Conservation (phyloP, 306 rosid genomes). For the Castanospermum australe region DNA sequence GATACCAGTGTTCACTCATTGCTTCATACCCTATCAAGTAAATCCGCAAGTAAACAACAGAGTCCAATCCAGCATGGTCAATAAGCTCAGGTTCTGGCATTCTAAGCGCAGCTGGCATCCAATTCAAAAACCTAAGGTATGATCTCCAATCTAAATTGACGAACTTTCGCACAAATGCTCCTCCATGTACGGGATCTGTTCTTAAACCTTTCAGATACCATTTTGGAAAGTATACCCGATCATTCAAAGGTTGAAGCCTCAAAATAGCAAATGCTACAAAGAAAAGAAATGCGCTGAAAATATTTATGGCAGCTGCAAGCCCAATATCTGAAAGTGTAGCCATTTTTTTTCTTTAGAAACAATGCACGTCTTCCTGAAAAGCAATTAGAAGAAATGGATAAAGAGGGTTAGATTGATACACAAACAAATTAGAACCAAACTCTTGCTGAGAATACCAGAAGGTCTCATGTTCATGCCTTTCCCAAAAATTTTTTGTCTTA, state of each 20-base stretch:
- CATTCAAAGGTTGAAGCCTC: conserved; percentile 97
- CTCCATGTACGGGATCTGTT: conserved; percentile 71
- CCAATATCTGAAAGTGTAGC: conserved; percentile 77
- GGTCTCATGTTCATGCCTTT: not conserved
- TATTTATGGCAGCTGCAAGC: conserved; percentile 72
- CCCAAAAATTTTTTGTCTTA: not conserved
- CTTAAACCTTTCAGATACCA: conserved; percentile 88
- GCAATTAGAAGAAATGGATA: not conserved
- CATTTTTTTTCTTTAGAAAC: conserved; percentile 42
- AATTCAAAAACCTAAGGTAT: conserved; percentile 69
- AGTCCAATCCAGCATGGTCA: conserved; percentile 95
- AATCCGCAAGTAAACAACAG: conserved; percentile 92
- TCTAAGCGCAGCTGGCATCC: conserved; percentile 93
- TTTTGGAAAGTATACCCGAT: conserved; percentile 93
- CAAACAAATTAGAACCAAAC: conserved; percentile 4
- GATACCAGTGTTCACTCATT: conserved; percentile 12
- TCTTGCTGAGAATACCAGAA: not conserved
- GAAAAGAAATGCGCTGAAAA: conserved; percentile 75
- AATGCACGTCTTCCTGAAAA: conserved; percentile 43
- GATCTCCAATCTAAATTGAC: conserved; percentile 88
- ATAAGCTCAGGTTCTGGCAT: conserved; percentile 98
- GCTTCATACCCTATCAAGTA: conserved; percentile 84
- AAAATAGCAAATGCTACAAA: conserved; percentile 75
- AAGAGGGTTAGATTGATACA: not conserved
- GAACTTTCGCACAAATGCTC: conserved; percentile 67